A percentile compares a stretch with the other conserved stretches of the same genome.
phyloP scores from a whole-genome alignment of 257 asterid species.

The Forsythia viridissima region DNA sequence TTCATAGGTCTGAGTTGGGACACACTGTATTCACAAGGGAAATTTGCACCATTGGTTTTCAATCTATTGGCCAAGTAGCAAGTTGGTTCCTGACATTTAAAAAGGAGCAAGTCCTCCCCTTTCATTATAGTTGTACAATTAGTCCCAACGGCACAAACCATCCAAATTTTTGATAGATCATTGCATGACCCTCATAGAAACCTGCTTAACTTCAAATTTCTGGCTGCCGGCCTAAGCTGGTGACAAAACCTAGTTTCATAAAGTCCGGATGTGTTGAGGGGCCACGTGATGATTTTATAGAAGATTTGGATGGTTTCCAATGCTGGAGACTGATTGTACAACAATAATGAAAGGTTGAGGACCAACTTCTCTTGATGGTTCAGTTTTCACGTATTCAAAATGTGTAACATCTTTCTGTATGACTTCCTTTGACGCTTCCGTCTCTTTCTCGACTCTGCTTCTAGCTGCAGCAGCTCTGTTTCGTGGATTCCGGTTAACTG shows the following conservation, averaged over 20 bases:
- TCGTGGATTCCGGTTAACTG: neutral
- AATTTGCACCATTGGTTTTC: neutral
- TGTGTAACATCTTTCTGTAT: neutral
- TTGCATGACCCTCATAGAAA: no score
- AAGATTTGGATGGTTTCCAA: neutral
- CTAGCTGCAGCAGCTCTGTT: conserved; percentile 5
- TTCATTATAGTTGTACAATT: no score
- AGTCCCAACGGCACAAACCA: no score
- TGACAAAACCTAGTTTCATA: neutral
- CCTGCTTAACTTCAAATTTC: neutral
- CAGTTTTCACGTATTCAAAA: neutral
- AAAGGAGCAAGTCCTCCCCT: no score
- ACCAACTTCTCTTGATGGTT: neutral
- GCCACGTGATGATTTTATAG: neutral
- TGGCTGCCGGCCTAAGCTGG: neutral
- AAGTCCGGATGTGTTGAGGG: neutral
- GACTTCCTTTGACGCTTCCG: neutral
- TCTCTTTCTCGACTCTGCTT: conserved; percentile 4
- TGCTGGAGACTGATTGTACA: neutral
- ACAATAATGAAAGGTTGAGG: neutral
- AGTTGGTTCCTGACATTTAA: neutral
- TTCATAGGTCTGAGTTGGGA: neutral
- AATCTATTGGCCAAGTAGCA: neutral
- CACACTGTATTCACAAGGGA: neutral
- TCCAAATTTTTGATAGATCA: no score